A percentile compares a stretch with the other conserved stretches of the same genome.
Conservation (phyloP, 2,329 filamentous ascomycete species). For the Trichoderma hamatum region DNA sequence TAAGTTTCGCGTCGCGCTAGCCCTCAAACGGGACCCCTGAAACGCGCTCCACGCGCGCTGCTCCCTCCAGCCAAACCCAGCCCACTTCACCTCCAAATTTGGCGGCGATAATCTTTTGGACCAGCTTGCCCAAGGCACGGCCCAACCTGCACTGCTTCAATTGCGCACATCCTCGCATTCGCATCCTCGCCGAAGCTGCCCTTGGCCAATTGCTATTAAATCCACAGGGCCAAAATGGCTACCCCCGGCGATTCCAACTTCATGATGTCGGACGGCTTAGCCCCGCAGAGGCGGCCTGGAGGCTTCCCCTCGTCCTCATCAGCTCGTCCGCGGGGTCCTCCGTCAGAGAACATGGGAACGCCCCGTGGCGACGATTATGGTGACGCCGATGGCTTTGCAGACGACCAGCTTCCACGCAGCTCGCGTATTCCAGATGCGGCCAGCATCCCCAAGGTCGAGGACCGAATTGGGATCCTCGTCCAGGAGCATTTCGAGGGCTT, state of each 20-base stretch:
- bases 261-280: slow-evolving; percentile 58
- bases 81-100: slow-evolving; percentile 16
- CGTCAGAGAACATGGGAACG: slow-evolving; percentile 62
- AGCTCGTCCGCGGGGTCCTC: slow-evolving; percentile 59
- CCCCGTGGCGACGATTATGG: slow-evolving; percentile 62
- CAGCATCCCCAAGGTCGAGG: slow-evolving; percentile 71
- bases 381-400: slow-evolving; percentile 63
- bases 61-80: slow-evolving; percentile 15
- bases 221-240: slow-evolving; percentile 45
- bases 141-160: background rate
- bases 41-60: slow-evolving; percentile 38
- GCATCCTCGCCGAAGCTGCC: background rate
- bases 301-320: slow-evolving; percentile 56
- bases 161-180: background rate
- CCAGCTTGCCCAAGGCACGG: slow-evolving; percentile 4
- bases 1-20: slow-evolving; percentile 39
- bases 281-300: slow-evolving; percentile 47
- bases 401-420: slow-evolving; percentile 62
- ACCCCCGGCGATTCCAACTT: slow-evolving; percentile 59
- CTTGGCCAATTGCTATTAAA: background rate
- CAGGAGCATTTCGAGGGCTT: slow-evolving; percentile 79
- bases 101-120: background rate
- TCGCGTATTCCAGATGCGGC: slow-evolving; percentile 51
- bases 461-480: slow-evolving; percentile 73
- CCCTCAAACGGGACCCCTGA: slow-evolving; percentile 33